Base-by-base conservation (phyloP, 2,329 filamentous ascomycete species). In the Westerdykella aurantiaca region DNA sequence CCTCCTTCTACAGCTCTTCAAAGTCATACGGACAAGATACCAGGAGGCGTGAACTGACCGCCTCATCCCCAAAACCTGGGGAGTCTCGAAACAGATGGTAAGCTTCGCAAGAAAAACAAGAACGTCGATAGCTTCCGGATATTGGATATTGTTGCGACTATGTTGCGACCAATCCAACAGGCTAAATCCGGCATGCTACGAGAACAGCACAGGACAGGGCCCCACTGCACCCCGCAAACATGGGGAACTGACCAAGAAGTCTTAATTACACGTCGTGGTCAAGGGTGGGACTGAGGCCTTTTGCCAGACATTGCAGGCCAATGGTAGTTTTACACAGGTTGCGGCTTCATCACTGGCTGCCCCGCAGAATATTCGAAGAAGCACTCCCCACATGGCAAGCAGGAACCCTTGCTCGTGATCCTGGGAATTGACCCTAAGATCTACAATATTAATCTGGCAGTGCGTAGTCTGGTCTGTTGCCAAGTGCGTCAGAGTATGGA, bases 121-220 rank as follows among this genome's bases (percentile, higher is more conserved):
- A 48, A 49, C 45, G 39, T 39, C 38, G 46, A 48, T 46, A 45
- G 39, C 42, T 47, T 37, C 50, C 56, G 58, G 59, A 40, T 61
- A 51, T 52, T 55, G 58, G 59, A 40, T 61, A 51, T 52, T 55
- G 31, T 56, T 38, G 23, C 35, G 38, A 43, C 42, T 31, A 38
- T 42, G 45, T 12, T 5, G 25, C 9, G 11, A 29, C 25, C 25
- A 12, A 29, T 29, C 47, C 33, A 53, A 50, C 56, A 61, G 60
- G 54, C 57, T 66, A 64, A 63, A 59, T 33, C 49, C 52, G 48
- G 53, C 48, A 61, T 38, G 49, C 49, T 41, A 41, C 43, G 34
- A 38, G 35, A 38, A 45, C 39, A 55, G 49, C n/a, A 34, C 40
- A 25, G 39, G 42, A 43, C 44, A 38, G 35, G 21, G 22, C 7